A percentile compares a stretch with the other conserved stretches of the same genome.
These are phyloP conservation scores for Kurtzmaniella quercitrusa DNA, from an alignment of 1,139 yeast species.

Conservation along the genomic window DNA sequence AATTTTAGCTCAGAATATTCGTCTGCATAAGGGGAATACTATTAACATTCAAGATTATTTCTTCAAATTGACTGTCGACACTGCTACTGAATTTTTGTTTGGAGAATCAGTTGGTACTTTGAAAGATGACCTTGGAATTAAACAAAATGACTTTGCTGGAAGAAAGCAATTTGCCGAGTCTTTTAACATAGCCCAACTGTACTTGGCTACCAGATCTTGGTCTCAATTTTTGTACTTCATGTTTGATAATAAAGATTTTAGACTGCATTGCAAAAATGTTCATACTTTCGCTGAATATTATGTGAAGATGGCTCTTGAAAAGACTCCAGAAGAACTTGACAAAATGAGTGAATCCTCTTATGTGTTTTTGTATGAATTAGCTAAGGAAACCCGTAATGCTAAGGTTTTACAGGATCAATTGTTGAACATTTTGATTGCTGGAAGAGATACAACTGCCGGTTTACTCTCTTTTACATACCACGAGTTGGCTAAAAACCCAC, in stretches of 20 bases:
- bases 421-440: conserved; percentile 42
- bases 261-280: conserved; percentile 21
- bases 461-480: conserved; percentile 37
- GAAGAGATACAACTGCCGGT: conserved; percentile 47
- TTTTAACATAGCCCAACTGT: conserved; percentile 29
- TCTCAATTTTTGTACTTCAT: conserved; percentile 24
- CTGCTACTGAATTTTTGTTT: conserved; percentile 39
- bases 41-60: conserved; percentile 37
- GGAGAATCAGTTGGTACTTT: conserved; percentile 32
- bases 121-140: conserved; percentile 25
- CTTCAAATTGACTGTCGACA: conserved; percentile 36
- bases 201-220: conserved; percentile 27
- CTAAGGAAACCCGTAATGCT: conserved; percentile 41
- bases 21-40: conserved; percentile 15
- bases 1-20: conserved; percentile 29
- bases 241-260: conserved; percentile 27
- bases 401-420: conserved; percentile 39
- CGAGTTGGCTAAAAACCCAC: conserved; percentile 41
- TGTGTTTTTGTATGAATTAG: conserved; percentile 42
- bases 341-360: conserved; percentile 33
- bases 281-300: conserved; percentile 33
- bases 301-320: conserved; percentile 27
- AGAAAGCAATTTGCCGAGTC: conserved; percentile 18
- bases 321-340: conserved; percentile 31
- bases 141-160: conserved; percentile 17